Conservation (phyloP, 2,329 filamentous ascomycete species). For the Ophiognomonia clavigignenti-juglandacearum region DNA sequence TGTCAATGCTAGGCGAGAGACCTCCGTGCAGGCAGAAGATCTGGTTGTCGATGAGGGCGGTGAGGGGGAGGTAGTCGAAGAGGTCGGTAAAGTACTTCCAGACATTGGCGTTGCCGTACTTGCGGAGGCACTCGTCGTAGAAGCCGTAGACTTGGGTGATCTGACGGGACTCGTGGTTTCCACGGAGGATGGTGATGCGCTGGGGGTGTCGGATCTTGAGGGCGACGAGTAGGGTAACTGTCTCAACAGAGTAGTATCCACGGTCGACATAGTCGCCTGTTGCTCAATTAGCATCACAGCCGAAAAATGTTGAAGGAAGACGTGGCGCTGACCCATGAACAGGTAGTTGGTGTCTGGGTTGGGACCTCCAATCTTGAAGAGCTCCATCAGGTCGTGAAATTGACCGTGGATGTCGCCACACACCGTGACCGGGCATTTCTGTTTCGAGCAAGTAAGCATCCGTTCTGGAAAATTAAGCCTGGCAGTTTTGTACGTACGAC, state of each 20-base stretch:
- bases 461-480: not conserved
- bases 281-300: constrained; percentile 4
- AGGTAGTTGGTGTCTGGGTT: constrained; percentile 99
- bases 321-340: constrained; percentile 75
- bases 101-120: constrained; percentile 98
- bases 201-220: constrained; percentile 98
- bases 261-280: constrained; percentile 95
- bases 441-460: constrained; percentile 26
- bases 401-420: constrained; percentile 99
- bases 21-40: constrained; percentile 99
- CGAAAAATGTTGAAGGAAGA: not conserved
- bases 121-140: constrained; percentile 97
- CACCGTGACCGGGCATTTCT: constrained; percentile 98
- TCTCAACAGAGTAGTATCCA: constrained; percentile 98
- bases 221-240: constrained; percentile 90
- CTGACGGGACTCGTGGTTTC: constrained; percentile 98
- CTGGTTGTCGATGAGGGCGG: constrained; percentile 96
- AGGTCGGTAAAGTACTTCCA: constrained; percentile 99
- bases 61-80: constrained; percentile 96
- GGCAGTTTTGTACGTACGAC: constrained; percentile 62
- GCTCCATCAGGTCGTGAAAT: constrained; percentile 98
- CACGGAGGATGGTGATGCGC: constrained; percentile 96
- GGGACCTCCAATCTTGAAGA: constrained; percentile 97
- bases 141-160: constrained; percentile 99
- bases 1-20: constrained; percentile 92